Evolutionary conservation across 2,329 filamentous ascomycete species (phyloP).

Genomic region (Dactylellina cionopaga): DNA sequence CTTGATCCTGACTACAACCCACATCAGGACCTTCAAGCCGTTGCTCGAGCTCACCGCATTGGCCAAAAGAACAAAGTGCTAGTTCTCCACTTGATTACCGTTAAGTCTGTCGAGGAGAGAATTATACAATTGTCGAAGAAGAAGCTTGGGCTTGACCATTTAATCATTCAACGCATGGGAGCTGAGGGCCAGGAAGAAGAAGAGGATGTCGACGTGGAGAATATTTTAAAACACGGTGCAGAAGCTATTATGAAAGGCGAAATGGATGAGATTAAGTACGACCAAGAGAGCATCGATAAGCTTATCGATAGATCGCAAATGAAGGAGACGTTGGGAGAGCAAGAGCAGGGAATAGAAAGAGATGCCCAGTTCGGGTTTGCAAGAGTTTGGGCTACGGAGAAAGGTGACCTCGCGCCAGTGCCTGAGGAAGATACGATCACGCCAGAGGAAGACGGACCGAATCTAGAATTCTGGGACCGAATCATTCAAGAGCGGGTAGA

Average conservation of each 20-base stretch:
- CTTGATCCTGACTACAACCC: constrained; percentile 97
- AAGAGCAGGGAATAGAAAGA: constrained; percentile 71
- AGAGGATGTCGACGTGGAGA: constrained; percentile 80
- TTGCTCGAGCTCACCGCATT: constrained; percentile 93
- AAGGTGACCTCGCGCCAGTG: constrained; percentile 68
- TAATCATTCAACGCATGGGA: constrained; percentile 85
- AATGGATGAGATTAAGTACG: constrained; percentile 76
- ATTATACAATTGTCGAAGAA: constrained; percentile 95
- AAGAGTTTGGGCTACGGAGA: constrained; percentile 89
- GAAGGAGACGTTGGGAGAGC: constrained; percentile 71
- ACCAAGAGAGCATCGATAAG: constrained; percentile 82
- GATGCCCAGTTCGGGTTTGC: constrained; percentile 90
- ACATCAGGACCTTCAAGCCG: constrained; percentile 94
- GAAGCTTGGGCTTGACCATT: constrained; percentile 95
- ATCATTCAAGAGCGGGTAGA: constrained; percentile 86
- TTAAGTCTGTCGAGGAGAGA: constrained; percentile 88
- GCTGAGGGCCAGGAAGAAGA: constrained; percentile 80
- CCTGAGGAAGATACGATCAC: constrained; percentile 68
- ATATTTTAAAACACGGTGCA: constrained; percentile 86
- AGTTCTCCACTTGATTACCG: constrained; percentile 93
- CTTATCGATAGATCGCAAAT: constrained; percentile 86
- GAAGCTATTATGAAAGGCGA: constrained; percentile 75
- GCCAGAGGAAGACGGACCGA: constrained; percentile 66
- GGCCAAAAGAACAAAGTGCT: constrained; percentile 96
- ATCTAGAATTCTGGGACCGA: constrained; percentile 83